Evolutionary conservation across 345 rosid genomes (phyloP).

Genomic region (Euphorbia peplus): DNA sequence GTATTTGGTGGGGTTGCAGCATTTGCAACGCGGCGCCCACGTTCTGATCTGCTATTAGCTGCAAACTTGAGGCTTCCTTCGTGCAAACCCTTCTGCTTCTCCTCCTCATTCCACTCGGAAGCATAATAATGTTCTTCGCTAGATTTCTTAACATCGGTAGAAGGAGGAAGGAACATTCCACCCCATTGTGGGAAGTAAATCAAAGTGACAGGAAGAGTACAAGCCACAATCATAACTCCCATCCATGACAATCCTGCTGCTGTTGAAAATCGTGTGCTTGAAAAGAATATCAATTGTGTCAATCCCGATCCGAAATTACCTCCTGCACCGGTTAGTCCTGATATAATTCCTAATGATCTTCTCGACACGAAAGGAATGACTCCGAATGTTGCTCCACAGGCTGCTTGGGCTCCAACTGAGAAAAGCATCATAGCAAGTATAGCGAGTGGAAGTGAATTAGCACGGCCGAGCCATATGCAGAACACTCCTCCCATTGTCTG

Average conservation of each 20-base stretch:
- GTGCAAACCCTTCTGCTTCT: slow-evolving; percentile 54
- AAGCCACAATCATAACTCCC: slow-evolving; percentile 69
- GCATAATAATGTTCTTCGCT: slow-evolving; percentile 57
- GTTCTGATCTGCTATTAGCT: slow-evolving; percentile 66
- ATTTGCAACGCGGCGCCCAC: slow-evolving; percentile 44
- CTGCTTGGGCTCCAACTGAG: slow-evolving; percentile 75
- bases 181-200: slow-evolving; percentile 87
- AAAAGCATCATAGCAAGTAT: slow-evolving; percentile 68
- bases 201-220: slow-evolving; percentile 56
- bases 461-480: slow-evolving; percentile 71
- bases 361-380: slow-evolving; percentile 71
- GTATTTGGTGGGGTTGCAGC: slow-evolving; percentile 42
- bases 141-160: slow-evolving; percentile 38
- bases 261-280: slow-evolving; percentile 48
- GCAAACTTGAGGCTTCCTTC: slow-evolving; percentile 67
- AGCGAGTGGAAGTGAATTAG: slow-evolving; percentile 62
- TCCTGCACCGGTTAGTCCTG: slow-evolving; percentile 72
- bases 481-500: slow-evolving; percentile 70
- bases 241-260: slow-evolving; percentile 53
- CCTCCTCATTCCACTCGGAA: slow-evolving; percentile 67
- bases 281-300: slow-evolving; percentile 66
- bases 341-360: slow-evolving; percentile 70
- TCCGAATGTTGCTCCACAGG: slow-evolving; percentile 83
- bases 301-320: slow-evolving; percentile 81
- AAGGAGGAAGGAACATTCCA: slow-evolving; percentile 58